A percentile compares a stretch with the other conserved stretches of the same genome.
Conservation (phyloP, 176 grass and related monocot genomes). For the Zea luxurians region DNA sequence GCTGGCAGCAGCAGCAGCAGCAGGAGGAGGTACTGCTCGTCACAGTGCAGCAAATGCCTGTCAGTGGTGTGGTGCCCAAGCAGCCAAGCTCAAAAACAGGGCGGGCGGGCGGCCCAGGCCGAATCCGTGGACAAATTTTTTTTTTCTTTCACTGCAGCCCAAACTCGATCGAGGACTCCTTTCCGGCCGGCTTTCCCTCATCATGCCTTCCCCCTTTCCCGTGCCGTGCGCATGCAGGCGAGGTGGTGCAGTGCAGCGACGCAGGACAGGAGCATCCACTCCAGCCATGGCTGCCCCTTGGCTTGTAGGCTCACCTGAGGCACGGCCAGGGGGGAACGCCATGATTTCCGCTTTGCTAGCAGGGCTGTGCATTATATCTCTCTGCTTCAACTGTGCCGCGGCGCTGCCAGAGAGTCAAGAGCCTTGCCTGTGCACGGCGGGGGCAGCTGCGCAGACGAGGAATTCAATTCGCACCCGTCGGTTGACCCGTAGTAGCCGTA, state of each 20-base stretch:
- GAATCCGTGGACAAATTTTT: constrained; percentile 35
- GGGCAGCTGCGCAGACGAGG: constrained; percentile 23
- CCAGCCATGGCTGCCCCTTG: too few relatives aligned
- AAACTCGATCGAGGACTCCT: neutral
- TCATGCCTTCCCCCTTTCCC: constrained; percentile 20
- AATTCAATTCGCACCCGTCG: constrained; percentile 19
- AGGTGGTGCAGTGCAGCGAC: neutral
- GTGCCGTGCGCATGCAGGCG: neutral
- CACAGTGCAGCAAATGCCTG: neutral
- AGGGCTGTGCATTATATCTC: too few relatives aligned
- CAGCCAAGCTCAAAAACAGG: neutral
- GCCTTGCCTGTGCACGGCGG: constrained; percentile 5
- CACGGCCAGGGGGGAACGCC: neutral
- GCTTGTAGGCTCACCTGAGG: constrained; percentile 1
- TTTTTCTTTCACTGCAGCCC: neutral
- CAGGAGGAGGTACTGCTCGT: too few relatives aligned
- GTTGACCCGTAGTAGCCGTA: too few relatives aligned
- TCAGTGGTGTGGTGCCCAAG: neutral
- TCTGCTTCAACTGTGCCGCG: too few relatives aligned
- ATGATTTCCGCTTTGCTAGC: constrained; percentile 22
- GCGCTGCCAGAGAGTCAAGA: neutral
- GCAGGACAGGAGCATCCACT: neutral
- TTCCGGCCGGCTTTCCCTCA: neutral
- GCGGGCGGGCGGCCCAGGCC: neutral
- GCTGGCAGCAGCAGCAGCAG: neutral